Percentiles rank a stretch among this genome's conserved stretches.
Evolutionary conservation across 306 rosid species (phyloP).

Genomic region (Pyrus bretschneideri): DNA sequence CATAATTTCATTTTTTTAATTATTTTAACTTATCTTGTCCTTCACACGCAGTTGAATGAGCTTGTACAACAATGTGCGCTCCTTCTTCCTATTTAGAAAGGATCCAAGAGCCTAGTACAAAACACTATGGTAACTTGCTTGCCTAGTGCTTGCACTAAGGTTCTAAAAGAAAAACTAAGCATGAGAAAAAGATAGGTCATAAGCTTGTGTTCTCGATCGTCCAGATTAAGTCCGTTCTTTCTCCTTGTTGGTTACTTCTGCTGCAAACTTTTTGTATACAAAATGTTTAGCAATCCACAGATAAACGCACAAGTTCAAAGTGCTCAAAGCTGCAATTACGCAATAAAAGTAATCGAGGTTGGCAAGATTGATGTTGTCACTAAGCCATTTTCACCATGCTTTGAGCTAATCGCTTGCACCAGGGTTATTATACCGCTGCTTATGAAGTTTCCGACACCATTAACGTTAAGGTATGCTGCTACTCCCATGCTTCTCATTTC

Average conservation of each 20-base stretch:
- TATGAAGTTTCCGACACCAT: slow-evolving; percentile 49
- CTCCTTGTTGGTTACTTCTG: slow-evolving; percentile 9
- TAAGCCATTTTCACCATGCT: slow-evolving; percentile 48
- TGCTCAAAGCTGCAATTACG: slow-evolving; percentile 53
- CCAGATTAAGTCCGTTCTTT: neutral
- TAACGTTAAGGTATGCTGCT: slow-evolving; percentile 52
- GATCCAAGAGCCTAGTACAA: too few relatives aligned
- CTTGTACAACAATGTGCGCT: too few relatives aligned
- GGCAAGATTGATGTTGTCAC: slow-evolving; percentile 46
- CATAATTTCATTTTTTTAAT: too few relatives aligned
- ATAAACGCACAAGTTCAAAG: slow-evolving; percentile 35
- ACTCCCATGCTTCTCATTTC: slow-evolving; percentile 65
- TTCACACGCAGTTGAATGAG: too few relatives aligned
- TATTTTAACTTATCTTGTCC: too few relatives aligned
- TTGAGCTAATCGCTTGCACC: slow-evolving; percentile 27
- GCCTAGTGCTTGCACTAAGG: too few relatives aligned
- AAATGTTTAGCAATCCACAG: slow-evolving; percentile 38
- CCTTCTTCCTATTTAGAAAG: too few relatives aligned
- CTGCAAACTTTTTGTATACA: slow-evolving; percentile 45
- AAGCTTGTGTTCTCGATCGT: neutral
- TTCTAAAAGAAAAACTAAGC: too few relatives aligned
- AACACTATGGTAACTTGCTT: too few relatives aligned
- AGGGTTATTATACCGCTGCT: slow-evolving; percentile 31
- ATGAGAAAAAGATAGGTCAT: too few relatives aligned
- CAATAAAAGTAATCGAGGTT: slow-evolving; percentile 58